Evolutionary conservation across 768 basidiomycete genomes (phyloP).

Genomic region (Russula brevipes): DNA sequence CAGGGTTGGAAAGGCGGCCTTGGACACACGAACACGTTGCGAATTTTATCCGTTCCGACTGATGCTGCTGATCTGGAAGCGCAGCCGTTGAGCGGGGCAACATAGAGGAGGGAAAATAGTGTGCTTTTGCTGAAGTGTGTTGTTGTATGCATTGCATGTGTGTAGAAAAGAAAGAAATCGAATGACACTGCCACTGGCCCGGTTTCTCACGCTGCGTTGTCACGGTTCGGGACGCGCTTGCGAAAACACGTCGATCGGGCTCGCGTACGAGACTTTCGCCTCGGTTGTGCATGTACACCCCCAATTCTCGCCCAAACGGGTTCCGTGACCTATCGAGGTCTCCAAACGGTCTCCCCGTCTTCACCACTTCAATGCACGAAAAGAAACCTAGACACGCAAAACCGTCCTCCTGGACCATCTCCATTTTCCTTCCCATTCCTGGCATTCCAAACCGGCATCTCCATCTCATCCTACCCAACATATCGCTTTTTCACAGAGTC

Average conservation of each 20-base stretch:
- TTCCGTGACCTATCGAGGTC: slow-evolving; percentile 41
- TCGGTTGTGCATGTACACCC: slow-evolving; percentile 39
- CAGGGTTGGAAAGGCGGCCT: slow-evolving; percentile 99
- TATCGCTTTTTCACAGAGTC: slow-evolving; percentile 53
- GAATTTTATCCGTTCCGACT: slow-evolving; percentile 78
- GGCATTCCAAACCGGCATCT: slow-evolving; percentile 51
- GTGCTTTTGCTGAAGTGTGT: slow-evolving; percentile 20
- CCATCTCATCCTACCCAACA: slow-evolving; percentile 56
- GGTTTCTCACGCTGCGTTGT: slow-evolving; percentile 2
- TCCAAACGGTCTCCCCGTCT: slow-evolving; percentile 42
- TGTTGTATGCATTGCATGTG: neutral
- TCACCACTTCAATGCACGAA: slow-evolving; percentile 59
- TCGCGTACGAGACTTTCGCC: neutral
- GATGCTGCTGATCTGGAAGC: slow-evolving; percentile 72
- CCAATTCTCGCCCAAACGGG: slow-evolving; percentile 44
- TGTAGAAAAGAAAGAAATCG: neutral
- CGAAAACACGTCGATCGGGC: no score
- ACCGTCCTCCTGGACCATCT: slow-evolving; percentile 51
- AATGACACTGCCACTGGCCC: neutral
- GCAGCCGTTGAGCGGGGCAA: slow-evolving; percentile 47
- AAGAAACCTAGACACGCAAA: slow-evolving; percentile 50
- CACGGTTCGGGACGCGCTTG: slow-evolving; percentile 27
- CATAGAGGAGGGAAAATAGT: neutral
- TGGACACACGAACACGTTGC: slow-evolving; percentile 90
- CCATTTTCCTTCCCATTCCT: slow-evolving; percentile 56